These are phyloP conservation scores for Cladophialophora bantiana DNA, from an alignment of 2,329 filamentous ascomycete species.

Conservation along the genomic window DNA sequence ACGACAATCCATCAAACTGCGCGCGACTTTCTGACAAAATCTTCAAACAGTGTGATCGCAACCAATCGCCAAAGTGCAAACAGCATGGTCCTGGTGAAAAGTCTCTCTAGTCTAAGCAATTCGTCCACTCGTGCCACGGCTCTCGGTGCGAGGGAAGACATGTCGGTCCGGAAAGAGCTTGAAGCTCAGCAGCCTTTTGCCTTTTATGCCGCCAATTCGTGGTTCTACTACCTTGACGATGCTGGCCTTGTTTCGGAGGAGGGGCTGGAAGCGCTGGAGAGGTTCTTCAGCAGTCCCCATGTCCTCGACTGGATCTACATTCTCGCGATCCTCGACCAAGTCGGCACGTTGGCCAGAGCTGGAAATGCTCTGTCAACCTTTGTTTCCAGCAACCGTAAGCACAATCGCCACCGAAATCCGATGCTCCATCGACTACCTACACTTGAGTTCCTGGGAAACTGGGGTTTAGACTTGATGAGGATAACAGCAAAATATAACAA, in stretches of 20 bases:
- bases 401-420: constrained; percentile 35
- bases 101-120: constrained; percentile 12
- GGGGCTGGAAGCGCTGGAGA: constrained; percentile 18
- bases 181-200: constrained; percentile 19
- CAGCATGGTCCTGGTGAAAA: constrained; percentile 17
- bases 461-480: constrained; percentile 48
- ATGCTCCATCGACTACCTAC: constrained; percentile 34
- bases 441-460: constrained; percentile 43
- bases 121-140: neutral
- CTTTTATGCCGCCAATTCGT: constrained; percentile 33
- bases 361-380: constrained; percentile 40
- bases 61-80: constrained; percentile 19
- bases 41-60: neutral
- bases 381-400: constrained; percentile 24
- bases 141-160: neutral
- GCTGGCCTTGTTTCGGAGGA: constrained; percentile 4
- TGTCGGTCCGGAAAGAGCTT: constrained; percentile 5
- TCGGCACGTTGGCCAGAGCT: constrained; percentile 42
- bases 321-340: constrained; percentile 39
- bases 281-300: constrained; percentile 29
- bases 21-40: constrained; percentile 36
- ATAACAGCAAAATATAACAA: constrained; percentile 49
- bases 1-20: constrained; percentile 44
- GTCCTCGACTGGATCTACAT: constrained; percentile 48
- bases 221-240: constrained; percentile 33